phyloP scores from a whole-genome alignment of 305 asterid genomes.

The Solanum hybrid region DNA sequence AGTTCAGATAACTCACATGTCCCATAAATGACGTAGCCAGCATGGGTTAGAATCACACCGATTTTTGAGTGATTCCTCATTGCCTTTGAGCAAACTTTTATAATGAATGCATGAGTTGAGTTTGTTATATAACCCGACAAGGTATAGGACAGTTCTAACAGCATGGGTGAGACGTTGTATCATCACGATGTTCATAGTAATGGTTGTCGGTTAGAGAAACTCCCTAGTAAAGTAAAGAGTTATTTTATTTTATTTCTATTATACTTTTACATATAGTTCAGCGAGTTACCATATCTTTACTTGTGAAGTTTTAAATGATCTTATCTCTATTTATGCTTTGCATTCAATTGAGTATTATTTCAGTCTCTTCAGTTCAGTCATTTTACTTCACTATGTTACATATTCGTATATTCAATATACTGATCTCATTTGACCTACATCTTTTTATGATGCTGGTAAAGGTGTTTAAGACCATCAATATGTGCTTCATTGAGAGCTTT shows the following conservation, averaged over 20 bases:
- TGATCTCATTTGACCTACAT: background rate
- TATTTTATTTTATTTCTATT: background rate
- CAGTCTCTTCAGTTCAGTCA: background rate
- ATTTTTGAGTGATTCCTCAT: background rate
- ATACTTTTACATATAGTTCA: background rate
- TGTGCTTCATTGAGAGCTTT: background rate
- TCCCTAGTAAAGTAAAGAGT: background rate
- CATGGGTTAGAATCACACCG: background rate
- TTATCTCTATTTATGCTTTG: background rate
- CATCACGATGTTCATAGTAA: background rate
- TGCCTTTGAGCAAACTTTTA: background rate
- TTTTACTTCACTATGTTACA: background rate
- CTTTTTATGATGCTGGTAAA: background rate
- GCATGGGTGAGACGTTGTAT: background rate
- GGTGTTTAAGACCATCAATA: background rate
- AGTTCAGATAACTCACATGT: background rate
- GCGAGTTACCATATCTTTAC: background rate
- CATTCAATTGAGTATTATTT: background rate
- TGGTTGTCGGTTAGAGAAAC: background rate
- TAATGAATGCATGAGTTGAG: background rate
- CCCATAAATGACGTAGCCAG: background rate
- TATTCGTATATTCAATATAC: background rate
- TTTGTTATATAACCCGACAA: background rate
- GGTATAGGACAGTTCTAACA: background rate
- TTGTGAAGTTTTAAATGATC: background rate